A percentile compares a stretch with the other conserved stretches of the same genome.
Conservation (phyloP, 2,329 filamentous ascomycete genomes). For the Fusarium liriodendri region DNA sequence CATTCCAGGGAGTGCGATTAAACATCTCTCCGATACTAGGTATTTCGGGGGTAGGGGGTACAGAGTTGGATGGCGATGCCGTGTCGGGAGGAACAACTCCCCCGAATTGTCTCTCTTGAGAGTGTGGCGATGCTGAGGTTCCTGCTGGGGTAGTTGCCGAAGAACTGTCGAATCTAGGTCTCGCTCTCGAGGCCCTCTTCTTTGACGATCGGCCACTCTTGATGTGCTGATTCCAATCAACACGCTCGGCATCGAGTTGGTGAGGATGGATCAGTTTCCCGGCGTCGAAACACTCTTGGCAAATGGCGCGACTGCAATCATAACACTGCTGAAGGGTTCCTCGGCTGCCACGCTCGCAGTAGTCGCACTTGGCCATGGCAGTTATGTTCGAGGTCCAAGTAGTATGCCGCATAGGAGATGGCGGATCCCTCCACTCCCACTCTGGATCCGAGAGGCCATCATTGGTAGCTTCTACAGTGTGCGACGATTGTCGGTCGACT, state of each 20-base stretch:
- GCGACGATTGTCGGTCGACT: not conserved
- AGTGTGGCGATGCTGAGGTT: not conserved
- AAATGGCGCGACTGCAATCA: not conserved
- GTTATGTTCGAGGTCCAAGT: not conserved
- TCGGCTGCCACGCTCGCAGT: not conserved
- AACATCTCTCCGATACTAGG: not conserved
- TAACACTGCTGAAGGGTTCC: not conserved
- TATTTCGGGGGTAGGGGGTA: not conserved
- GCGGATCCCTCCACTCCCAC: not conserved
- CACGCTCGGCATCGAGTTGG: not conserved
- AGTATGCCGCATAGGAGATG: not conserved
- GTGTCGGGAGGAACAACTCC: not conserved
- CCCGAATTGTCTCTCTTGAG: not conserved
- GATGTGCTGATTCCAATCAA: slow-evolving; percentile 1
- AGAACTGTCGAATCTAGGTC: not conserved
- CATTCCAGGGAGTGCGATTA: not conserved
- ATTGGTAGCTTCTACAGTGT: not conserved
- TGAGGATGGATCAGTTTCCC: not conserved
- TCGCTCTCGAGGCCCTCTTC: not conserved
- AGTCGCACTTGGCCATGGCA: not conserved
- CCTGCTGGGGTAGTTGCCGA: not conserved
- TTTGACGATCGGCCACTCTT: not conserved
- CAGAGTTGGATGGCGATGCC: not conserved
- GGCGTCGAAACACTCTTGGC: not conserved
- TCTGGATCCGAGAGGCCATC: not conserved